Percentiles rank a stretch among this genome's conserved stretches.
These are phyloP conservation scores for Meripilus lineatus DNA, from an alignment of 1,284 basidiomycete genomes.

Conservation along the genomic window DNA sequence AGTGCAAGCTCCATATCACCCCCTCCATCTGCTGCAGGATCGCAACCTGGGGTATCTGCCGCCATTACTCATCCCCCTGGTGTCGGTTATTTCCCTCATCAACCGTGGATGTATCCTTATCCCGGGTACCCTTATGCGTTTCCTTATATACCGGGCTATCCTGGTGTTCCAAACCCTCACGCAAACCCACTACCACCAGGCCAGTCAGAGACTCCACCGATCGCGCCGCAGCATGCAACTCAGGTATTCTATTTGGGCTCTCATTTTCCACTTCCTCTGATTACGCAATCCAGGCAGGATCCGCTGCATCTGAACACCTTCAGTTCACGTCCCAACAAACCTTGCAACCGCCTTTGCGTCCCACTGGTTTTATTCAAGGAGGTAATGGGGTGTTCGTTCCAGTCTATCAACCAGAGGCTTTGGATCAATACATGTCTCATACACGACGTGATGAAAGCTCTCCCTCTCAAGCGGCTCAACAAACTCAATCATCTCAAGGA, in stretches of 20 bases:
- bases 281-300: too few relatives aligned
- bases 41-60: constrained; percentile 27
- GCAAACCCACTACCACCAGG: too few relatives aligned
- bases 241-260: too few relatives aligned
- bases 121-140: constrained; percentile 46
- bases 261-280: too few relatives aligned
- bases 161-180: constrained; percentile 40
- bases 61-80: constrained; percentile 31
- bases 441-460: constrained; percentile 16
- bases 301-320: too few relatives aligned
- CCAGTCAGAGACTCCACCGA: constrained; percentile 10
- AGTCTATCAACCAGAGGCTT: constrained; percentile 65
- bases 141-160: constrained; percentile 45
- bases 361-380: constrained; percentile 68
- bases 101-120: constrained; percentile 52
- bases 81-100: constrained; percentile 44
- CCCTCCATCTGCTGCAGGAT: constrained; percentile 15
- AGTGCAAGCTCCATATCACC: constrained; percentile 13
- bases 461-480: constrained; percentile 17
- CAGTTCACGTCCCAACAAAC: too few relatives aligned
- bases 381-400: constrained; percentile 67
- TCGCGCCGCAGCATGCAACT: not conserved
- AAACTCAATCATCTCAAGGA: constrained; percentile 5
- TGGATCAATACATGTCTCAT: constrained; percentile 49
- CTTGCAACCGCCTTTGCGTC: constrained; percentile 57